Evolutionary conservation across 192 early-diverging fungal genomes (phyloP), one percentile per base, ranked within the genome.

Genomic region (Thamnidium elegans): DNA sequence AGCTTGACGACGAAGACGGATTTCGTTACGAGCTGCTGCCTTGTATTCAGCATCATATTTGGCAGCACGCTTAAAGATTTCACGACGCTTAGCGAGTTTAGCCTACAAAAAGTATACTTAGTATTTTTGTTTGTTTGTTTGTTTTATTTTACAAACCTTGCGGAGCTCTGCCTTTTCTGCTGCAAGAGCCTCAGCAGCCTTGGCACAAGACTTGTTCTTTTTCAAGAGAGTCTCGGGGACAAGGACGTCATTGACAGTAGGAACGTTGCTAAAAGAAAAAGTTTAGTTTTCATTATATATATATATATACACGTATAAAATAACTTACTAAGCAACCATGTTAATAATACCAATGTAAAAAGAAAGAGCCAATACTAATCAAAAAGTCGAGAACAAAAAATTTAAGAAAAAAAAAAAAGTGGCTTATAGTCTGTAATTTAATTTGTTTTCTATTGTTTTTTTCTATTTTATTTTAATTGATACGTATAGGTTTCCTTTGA

Each of bases 21-120:
- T 84, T 81, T 96, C 91, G 61, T 94, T 84, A 50, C 86, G 79
- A 88, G 98, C 96, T 71, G 84, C 84, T 67, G 84, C 78, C 70
- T 84, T 86, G 92, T 98, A 97, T 87, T 99, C 96, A 79, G 92
- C 89, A 77, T 96, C 90, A 86, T 99, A 98, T 84, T 93, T 84
- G 84, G 97, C 95, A 67, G 97, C 97, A 73, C 96, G 94, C 87
- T 96, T 95, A 92, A 98, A 98, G 84, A 98, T 93, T 64, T 94
- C 94, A 79, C 90, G 85, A 77, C 95, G 91, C 84, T 92, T 92
- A 69, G 81, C 69, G 47, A 73, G 64, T 70, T 75, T 73, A 66
- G 77, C 70, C 84, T 87, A 74, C 21, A 36, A 23, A 1, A 26
- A 2, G 26, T 26, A 26, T 26, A 26, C 3, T 1, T 26, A 26